Evolutionary conservation across 2,329 filamentous ascomycete species (phyloP).

Genomic region (Calonectria hawksworthii): DNA sequence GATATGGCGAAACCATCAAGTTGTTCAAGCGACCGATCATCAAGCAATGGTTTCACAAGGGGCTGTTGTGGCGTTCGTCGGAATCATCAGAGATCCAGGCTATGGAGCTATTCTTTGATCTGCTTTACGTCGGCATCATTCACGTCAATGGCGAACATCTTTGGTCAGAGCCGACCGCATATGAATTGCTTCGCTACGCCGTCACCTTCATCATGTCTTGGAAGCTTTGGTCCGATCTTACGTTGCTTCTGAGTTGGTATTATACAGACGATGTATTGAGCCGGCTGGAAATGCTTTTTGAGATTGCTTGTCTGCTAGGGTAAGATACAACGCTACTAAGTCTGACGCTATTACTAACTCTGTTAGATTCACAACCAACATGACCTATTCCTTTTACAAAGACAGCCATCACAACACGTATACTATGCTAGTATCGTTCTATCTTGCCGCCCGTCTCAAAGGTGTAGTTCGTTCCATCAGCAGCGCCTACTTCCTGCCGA

Average conservation of each 20-base stretch:
- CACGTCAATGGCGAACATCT: slow-evolving; percentile 74
- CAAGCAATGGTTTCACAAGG: slow-evolving; percentile 76
- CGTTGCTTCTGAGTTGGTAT: slow-evolving; percentile 71
- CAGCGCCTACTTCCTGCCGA: slow-evolving; percentile 65
- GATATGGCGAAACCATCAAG: slow-evolving; percentile 61
- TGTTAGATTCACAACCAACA: slow-evolving; percentile 70
- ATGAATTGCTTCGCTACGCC: slow-evolving; percentile 70
- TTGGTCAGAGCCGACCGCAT: slow-evolving; percentile 67
- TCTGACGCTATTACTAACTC: neutral
- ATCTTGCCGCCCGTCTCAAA: slow-evolving; percentile 70
- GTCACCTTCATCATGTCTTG: slow-evolving; percentile 74
- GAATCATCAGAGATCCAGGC: slow-evolving; percentile 72
- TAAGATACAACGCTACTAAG: slow-evolving; percentile 31
- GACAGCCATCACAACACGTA: slow-evolving; percentile 63
- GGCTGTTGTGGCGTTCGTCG: slow-evolving; percentile 72
- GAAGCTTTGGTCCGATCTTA: slow-evolving; percentile 75
- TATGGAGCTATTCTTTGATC: slow-evolving; percentile 76
- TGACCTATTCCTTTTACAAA: slow-evolving; percentile 67
- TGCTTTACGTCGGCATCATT: slow-evolving; percentile 74
- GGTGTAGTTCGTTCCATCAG: slow-evolving; percentile 62
- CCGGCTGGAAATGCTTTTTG: slow-evolving; percentile 70
- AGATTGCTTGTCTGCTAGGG: slow-evolving; percentile 73
- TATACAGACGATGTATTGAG: slow-evolving; percentile 73
- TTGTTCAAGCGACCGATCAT: slow-evolving; percentile 72
- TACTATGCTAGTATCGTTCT: slow-evolving; percentile 71